Conservation (phyloP, 148 eudicot species). For the Chenopodium suecicum region DNA sequence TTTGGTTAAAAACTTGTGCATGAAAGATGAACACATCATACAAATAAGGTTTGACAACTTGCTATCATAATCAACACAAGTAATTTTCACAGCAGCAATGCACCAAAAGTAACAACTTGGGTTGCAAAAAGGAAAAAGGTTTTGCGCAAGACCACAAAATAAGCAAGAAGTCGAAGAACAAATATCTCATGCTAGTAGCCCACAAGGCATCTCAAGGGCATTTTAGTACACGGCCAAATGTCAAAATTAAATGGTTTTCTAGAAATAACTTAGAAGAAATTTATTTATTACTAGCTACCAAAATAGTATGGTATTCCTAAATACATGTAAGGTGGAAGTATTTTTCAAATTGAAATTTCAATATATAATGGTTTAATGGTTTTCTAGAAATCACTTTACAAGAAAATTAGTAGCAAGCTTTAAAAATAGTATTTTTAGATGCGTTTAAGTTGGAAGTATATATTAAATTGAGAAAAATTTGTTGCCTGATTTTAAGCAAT, state of each 20-base stretch:
- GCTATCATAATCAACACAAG: constrained; percentile 23
- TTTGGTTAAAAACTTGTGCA: constrained; percentile 2
- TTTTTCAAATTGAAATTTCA: too few relatives aligned
- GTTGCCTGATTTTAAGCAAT: too few relatives aligned
- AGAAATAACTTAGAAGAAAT: not conserved
- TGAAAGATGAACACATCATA: constrained; percentile 23
- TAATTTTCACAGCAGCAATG: constrained; percentile 21
- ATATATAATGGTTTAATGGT: too few relatives aligned
- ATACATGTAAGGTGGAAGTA: too few relatives aligned
- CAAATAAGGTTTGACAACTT: constrained; percentile 24
- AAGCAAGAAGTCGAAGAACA: constrained; percentile 18
- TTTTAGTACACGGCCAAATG: not conserved
- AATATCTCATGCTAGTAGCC: constrained; percentile 14
- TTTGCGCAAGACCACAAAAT: constrained; percentile 14
- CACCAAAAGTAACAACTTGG: constrained; percentile 33
- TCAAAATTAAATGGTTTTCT: not conserved
- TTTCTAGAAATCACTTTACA: too few relatives aligned
- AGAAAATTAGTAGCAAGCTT: too few relatives aligned
- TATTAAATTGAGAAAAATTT: too few relatives aligned
- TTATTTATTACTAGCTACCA: not conserved
- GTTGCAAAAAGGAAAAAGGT: constrained; percentile 8
- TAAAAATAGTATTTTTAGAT: too few relatives aligned
- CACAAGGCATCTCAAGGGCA: constrained; percentile 1
- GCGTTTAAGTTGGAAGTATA: too few relatives aligned
- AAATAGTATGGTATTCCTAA: too few relatives aligned